Percentiles rank a stretch among this genome's conserved stretches.
Conservation (phyloP, 129 eudicot species). For the Kitagawia praeruptora region DNA sequence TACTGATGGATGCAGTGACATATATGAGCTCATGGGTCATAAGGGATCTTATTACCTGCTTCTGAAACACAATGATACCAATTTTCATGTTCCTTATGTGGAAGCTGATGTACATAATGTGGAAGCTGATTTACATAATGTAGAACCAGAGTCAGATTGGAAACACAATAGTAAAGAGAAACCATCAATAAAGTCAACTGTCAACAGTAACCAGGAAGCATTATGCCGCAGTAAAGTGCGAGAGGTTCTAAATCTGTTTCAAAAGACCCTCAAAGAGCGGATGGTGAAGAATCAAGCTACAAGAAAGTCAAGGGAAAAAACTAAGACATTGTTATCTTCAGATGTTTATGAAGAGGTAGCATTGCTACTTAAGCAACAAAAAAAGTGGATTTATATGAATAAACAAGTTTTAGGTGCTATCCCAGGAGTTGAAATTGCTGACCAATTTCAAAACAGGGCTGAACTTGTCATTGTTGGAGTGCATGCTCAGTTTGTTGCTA, state of each 20-base stretch:
- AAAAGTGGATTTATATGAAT: constrained; percentile 17
- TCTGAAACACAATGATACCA: neutral
- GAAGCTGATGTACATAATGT: neutral
- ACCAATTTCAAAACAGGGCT: constrained; percentile 31
- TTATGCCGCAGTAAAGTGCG: constrained; percentile 23
- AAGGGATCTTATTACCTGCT: neutral
- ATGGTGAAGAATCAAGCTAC: neutral
- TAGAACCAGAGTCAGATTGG: neutral
- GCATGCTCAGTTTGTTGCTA: constrained; percentile 29
- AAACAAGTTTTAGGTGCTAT: constrained; percentile 29
- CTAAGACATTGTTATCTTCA: neutral
- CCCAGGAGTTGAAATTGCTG: constrained; percentile 45
- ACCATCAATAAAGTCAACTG: neutral
- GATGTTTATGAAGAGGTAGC: constrained; percentile 18
- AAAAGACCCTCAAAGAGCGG: constrained; percentile 1
- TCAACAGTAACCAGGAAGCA: constrained; percentile 2
- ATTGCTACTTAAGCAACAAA: constrained; percentile 11
- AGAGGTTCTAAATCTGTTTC: constrained; percentile 29
- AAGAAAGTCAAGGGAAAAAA: constrained; percentile 6
- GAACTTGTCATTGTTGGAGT: constrained; percentile 50
- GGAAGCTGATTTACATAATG: neutral
- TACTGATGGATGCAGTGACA: neutral
- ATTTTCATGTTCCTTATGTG: neutral
- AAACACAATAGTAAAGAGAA: neutral
- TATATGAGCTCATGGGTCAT: constrained; percentile 1